Base-by-base conservation (phyloP, 371 early-diverging fungal species). In the Chytridium lagenaria region DNA sequence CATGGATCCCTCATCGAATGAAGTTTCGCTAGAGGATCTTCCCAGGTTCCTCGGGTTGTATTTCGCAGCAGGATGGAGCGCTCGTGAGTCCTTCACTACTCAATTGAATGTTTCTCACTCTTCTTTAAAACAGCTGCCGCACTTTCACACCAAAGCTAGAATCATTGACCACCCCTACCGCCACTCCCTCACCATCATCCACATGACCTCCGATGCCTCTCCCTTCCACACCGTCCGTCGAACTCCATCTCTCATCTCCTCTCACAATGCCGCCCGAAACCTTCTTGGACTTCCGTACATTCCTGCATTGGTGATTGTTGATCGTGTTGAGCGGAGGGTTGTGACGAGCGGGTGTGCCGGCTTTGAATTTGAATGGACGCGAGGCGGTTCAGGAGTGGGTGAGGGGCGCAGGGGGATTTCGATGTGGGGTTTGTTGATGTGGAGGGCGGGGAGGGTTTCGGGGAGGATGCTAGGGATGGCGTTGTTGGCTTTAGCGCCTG, bases 41-140 rank as follows among this genome's bases (percentile, higher is more conserved):
- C 55, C 55, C 23, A 16, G 55, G 30, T 55, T 23, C 55, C 26
- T 55, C 16, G 55, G 55, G 5, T 26, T 55, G 10, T 55, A 23
- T 26, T 55, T 55, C 26, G 55, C 23, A 16, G 55, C 55, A 15
- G 55, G 55, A 16, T 55, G 55, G 55, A 55, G 55, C 26, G 19
- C 55, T 28, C 55, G 55, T 55, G 26, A 55, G 55, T 16, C 10
- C 26, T 26, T 55, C 26, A n/a, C 44, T 44, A 55, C 30, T 10
- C 55, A 23, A 16, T 26, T 28, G 26, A 23, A 7, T 16, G 10
- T 55, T 55, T 28, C 55, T 23, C 26, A 16, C 19, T 26, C 55
- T 28, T 16, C 55, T 26, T 55, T 26, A n/a, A n/a, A n/a, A 12
- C 55, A 55, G 55, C 19, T 55, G 55, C 26, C 55, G 55, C 10